Percentiles rank a stretch among this genome's conserved stretches.
Conservation (phyloP, 2,329 filamentous ascomycete genomes). For the Botrytis galanthina region DNA sequence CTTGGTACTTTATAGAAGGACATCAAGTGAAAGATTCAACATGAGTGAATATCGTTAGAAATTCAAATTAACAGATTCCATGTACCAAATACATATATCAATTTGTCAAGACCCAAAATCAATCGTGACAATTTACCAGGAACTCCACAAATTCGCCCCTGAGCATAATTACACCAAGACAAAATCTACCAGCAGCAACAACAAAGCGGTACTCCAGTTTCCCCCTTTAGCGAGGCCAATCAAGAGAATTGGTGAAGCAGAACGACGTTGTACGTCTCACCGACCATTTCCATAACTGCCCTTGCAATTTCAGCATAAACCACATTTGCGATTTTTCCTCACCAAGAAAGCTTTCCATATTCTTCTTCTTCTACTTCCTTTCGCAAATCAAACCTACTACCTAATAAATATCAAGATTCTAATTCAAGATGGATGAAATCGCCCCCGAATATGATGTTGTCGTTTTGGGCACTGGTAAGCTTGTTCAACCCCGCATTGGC, state of each 20-base stretch:
- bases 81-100: slow-evolving; percentile 7
- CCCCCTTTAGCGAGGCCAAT: slow-evolving; percentile 35
- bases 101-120: slow-evolving; percentile 10
- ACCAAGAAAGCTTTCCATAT: slow-evolving; percentile 15
- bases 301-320: slow-evolving; percentile 19
- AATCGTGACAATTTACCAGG: slow-evolving; percentile 3
- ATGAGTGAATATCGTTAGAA: background rate
- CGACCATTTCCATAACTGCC: slow-evolving; percentile 26
- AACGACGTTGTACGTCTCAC: slow-evolving; percentile 26
- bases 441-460: slow-evolving; percentile 98
- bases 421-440: slow-evolving; percentile 83
- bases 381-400: background rate
- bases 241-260: slow-evolving; percentile 21
- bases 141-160: slow-evolving; percentile 21
- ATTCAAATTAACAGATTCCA: background rate
- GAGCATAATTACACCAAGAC: slow-evolving; percentile 22
- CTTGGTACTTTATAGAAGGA: background rate
- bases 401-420: slow-evolving; percentile 36
- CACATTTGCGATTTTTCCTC: slow-evolving; percentile 23
- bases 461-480: slow-evolving; percentile 91
- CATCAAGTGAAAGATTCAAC: background rate
- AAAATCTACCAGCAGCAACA: slow-evolving; percentile 30
- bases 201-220: slow-evolving; percentile 28
- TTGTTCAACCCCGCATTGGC: slow-evolving; percentile 40
- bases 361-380: slow-evolving; percentile 13